Evolutionary conservation across 2,329 filamentous ascomycete species (phyloP).

Genomic region (Daldinia sp.): DNA sequence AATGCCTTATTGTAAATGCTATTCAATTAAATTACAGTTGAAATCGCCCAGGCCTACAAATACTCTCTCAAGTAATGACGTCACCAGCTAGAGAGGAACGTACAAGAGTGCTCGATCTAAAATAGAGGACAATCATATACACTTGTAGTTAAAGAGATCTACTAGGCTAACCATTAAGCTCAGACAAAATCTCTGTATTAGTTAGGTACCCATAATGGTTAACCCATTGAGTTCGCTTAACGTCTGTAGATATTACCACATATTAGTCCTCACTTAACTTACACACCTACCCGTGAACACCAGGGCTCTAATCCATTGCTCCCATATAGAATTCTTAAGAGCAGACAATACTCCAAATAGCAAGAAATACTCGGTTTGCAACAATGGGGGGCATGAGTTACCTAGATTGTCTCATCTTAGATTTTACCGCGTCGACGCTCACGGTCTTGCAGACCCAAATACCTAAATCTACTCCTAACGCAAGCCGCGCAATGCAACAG

Average conservation of each 20-base stretch:
- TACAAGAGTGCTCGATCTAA: not conserved
- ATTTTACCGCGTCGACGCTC: not conserved
- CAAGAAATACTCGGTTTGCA: not conserved
- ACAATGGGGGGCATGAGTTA: slow-evolving; percentile 11
- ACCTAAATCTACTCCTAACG: not conserved
- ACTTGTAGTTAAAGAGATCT: slow-evolving; percentile 2
- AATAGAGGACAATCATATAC: not conserved
- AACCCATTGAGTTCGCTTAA: not conserved
- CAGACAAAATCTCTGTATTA: not conserved
- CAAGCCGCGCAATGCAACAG: slow-evolving; percentile 3
- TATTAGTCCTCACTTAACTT: not conserved
- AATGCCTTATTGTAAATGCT: not conserved
- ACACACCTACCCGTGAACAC: not conserved
- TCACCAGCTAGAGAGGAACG: slow-evolving; percentile 15
- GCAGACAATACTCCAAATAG: not conserved
- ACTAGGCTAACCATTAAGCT: not conserved
- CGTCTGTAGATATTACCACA: not conserved
- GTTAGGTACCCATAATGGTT: not conserved
- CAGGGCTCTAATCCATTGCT: no score
- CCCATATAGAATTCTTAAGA: not conserved
- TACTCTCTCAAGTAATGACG: slow-evolving; percentile 18
- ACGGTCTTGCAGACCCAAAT: slow-evolving; percentile 9
- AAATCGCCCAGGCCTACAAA: not conserved
- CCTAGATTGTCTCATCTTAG: slow-evolving; percentile 14
- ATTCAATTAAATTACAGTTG: not conserved